Percentiles rank a stretch among this genome's conserved stretches.
Evolutionary conservation across 2,329 filamentous ascomycete species (phyloP).

Genomic region (Sordariomycetes sp.): DNA sequence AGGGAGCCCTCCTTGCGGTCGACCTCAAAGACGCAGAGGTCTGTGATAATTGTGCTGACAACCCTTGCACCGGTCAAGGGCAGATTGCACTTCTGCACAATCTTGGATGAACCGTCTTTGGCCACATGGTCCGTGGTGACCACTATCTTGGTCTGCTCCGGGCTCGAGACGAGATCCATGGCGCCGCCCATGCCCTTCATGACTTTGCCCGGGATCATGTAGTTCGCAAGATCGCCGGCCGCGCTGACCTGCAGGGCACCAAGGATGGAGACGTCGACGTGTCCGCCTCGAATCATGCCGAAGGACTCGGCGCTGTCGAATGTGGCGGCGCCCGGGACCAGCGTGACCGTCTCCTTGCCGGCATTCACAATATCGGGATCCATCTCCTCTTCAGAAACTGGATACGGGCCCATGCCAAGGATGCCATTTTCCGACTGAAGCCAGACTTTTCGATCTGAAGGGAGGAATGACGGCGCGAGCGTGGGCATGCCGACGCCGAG

Average conservation of each 20-base stretch:
- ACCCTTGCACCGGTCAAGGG: conserved; percentile 57
- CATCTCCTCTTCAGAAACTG: conserved; percentile 53
- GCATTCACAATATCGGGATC: conserved; percentile 80
- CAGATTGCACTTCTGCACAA: conserved; percentile 53
- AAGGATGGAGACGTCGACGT: conserved; percentile 76
- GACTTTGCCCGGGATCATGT: conserved; percentile 82
- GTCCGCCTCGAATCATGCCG: conserved; percentile 77
- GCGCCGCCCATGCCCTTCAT: conserved; percentile 82
- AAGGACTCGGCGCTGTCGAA: conserved; percentile 80
- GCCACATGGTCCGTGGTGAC: conserved; percentile 62
- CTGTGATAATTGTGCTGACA: conserved; percentile 64
- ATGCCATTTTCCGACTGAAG: conserved; percentile 84
- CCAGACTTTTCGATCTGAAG: conserved; percentile 64
- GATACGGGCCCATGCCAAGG: conserved; percentile 74
- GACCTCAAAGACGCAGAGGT: conserved; percentile 66
- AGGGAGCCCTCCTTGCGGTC: conserved; percentile 51
- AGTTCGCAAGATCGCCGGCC: conserved; percentile 73
- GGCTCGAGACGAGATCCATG: conserved; percentile 66
- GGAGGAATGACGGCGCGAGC: conserved; percentile 69
- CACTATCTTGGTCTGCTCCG: conserved; percentile 62
- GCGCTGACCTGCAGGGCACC: conserved; percentile 76
- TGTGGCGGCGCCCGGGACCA: conserved; percentile 64
- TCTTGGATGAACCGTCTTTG: conserved; percentile 60
- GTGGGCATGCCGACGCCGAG: conserved; percentile 81
- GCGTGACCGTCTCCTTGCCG: conserved; percentile 78